Percentiles rank a stretch among this genome's conserved stretches.
Conservation (phyloP, 352 stramenopile species). For the Phytophthora europaea region DNA sequence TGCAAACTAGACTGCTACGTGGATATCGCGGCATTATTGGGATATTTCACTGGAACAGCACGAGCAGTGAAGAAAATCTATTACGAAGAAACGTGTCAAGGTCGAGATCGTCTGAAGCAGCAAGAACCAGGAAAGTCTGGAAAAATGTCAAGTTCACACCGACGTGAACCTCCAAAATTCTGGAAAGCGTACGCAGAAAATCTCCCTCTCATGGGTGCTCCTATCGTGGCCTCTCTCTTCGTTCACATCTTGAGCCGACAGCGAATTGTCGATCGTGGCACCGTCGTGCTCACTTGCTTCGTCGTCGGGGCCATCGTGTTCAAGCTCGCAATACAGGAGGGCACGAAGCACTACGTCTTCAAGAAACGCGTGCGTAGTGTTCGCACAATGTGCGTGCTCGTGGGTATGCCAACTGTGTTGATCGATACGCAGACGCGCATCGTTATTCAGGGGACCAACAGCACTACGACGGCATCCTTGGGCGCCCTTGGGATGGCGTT, state of each 20-base stretch:
- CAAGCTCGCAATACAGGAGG: constrained; percentile 48
- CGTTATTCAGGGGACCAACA: constrained; percentile 35
- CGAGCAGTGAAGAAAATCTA: constrained; percentile 25
- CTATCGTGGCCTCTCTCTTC: background rate
- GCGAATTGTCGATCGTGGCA: background rate
- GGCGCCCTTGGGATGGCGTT: constrained; percentile 38
- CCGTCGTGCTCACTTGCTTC: background rate
- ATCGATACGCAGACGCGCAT: constrained; percentile 55
- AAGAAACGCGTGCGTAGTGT: constrained; percentile 16
- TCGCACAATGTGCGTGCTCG: constrained; percentile 41
- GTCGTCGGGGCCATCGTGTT: constrained; percentile 7
- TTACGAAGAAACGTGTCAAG: constrained; percentile 25
- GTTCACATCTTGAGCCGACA: background rate
- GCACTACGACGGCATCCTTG: constrained; percentile 8
- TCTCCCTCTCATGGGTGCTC: background rate
- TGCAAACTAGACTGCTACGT: constrained; percentile 39
- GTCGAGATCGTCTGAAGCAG: constrained; percentile 1
- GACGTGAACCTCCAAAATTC: background rate
- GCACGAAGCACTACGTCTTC: constrained; percentile 31
- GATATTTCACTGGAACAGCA: constrained; percentile 21
- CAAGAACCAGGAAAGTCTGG: background rate
- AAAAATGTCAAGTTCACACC: background rate
- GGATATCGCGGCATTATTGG: constrained; percentile 1
- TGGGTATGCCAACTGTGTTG: constrained; percentile 48
- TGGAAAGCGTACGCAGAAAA: background rate